Conservation (phyloP, 2,329 filamentous ascomycete species). For the Lecanicillium sp. region DNA sequence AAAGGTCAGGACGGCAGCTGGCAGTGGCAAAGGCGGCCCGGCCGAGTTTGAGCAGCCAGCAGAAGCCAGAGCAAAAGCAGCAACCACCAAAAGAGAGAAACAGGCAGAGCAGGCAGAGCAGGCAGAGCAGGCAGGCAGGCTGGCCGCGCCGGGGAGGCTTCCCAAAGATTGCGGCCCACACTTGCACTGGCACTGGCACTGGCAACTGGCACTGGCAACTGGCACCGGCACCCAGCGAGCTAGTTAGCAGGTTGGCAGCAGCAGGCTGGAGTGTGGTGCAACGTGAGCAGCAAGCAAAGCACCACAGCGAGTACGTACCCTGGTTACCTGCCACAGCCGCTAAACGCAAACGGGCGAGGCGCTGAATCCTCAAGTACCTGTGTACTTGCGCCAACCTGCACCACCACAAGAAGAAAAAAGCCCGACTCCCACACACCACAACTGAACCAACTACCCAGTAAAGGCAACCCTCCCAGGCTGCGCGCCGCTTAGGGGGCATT, state of each 20-base stretch:
- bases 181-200: background rate
- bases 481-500: background rate
- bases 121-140: no score
- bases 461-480: no score
- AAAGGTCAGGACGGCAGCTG: no score
- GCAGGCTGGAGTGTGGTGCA: background rate
- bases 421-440: no score
- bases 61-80: background rate
- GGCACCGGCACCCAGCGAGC: background rate
- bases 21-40: conserved; percentile 6
- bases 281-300: no score
- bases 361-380: background rate
- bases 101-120: no score
- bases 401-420: background rate
- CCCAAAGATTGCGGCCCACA: conserved; percentile 6
- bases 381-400: no score
- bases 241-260: background rate
- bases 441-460: no score
- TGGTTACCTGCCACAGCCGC: background rate
- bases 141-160: no score
- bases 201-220: background rate
- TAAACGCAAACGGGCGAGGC: conserved; percentile 2
- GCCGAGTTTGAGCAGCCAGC: no score
- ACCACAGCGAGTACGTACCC: no score
- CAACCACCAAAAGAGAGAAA: no score